Percentiles rank a stretch among this genome's conserved stretches.
Evolutionary conservation across 2,329 filamentous ascomycete species (phyloP).

Genomic region (Microcyclosporella mali): DNA sequence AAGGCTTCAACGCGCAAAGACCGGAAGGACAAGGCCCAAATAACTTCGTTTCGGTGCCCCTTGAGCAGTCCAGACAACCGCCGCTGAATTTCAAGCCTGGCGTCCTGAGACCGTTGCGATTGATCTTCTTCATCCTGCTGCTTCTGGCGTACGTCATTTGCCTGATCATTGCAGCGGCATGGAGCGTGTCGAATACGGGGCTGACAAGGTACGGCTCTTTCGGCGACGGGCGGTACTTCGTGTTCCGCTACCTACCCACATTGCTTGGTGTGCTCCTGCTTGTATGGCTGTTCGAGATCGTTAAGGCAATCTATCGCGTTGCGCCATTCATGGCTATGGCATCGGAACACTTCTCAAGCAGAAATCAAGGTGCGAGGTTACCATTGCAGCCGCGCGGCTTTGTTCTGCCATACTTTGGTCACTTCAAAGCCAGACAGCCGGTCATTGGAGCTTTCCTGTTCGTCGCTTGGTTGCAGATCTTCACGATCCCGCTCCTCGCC

Average conservation of each 20-base stretch:
- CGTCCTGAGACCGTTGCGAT: slow-evolving; percentile 61
- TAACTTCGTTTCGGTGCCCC: slow-evolving; percentile 30
- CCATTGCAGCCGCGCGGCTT: slow-evolving; percentile 56
- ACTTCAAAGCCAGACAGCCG: slow-evolving; percentile 63
- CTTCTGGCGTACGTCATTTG: slow-evolving; percentile 65
- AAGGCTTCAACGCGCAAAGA: slow-evolving; percentile 1
- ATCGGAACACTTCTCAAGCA: slow-evolving; percentile 51
- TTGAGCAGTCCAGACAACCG: slow-evolving; percentile 22
- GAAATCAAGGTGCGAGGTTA: slow-evolving; percentile 61
- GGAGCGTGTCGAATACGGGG: slow-evolving; percentile 57
- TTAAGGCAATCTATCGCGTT: slow-evolving; percentile 67
- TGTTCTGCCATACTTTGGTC: slow-evolving; percentile 60
- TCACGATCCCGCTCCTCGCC: slow-evolving; percentile 75
- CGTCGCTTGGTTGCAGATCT: slow-evolving; percentile 69
- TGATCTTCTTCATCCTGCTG: slow-evolving; percentile 55
- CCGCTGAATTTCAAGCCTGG: slow-evolving; percentile 63
- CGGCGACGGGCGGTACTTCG: slow-evolving; percentile 70
- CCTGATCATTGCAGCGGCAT: slow-evolving; percentile 66
- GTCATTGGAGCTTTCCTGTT: slow-evolving; percentile 60
- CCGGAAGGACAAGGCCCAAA: slow-evolving; percentile 17
- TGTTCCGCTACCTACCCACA: slow-evolving; percentile 80
- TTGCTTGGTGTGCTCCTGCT: slow-evolving; percentile 65
- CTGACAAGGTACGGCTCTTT: slow-evolving; percentile 63
- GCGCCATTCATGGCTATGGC: slow-evolving; percentile 75
- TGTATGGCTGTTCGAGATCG: slow-evolving; percentile 69